These are phyloP conservation scores for Geoglossum glabrum DNA, from an alignment of 495 filamentous ascomycete species.

Conservation along the genomic window DNA sequence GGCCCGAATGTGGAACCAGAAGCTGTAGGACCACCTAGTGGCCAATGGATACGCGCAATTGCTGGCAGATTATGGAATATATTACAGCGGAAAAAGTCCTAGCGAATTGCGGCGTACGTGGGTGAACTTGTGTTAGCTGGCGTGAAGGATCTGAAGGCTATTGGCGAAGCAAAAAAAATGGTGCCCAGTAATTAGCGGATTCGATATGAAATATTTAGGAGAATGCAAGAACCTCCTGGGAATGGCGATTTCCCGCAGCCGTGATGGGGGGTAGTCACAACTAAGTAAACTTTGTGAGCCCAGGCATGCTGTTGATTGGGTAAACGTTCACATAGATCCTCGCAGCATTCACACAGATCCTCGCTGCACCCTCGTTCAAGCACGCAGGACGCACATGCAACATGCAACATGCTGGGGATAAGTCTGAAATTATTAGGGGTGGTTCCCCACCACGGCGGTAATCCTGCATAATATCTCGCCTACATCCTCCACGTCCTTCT, in stretches of 20 bases:
- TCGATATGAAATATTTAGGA: slow-evolving; percentile 1
- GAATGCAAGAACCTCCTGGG: neutral
- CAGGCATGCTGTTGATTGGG: too few species aligned
- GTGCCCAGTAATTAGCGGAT: neutral
- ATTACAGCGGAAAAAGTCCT: slow-evolving; percentile 4
- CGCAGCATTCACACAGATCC: too few species aligned
- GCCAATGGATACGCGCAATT: slow-evolving; percentile 7
- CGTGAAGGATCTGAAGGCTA: neutral
- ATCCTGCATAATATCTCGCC: too few species aligned
- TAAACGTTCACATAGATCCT: too few species aligned
- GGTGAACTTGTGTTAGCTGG: slow-evolving; percentile 9
- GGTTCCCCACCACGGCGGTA: too few species aligned
- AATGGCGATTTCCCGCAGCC: neutral
- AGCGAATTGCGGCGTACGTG: slow-evolving; percentile 9
- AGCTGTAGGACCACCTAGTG: slow-evolving; percentile 3
- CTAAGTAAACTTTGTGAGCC: too few species aligned
- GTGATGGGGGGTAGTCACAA: too few species aligned
- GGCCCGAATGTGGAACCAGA: slow-evolving; percentile 6
- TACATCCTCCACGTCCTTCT: too few species aligned
- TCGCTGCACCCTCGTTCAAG: too few species aligned
- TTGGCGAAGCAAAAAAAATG: neutral
- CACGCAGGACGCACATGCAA: too few species aligned
- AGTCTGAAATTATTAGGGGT: too few species aligned
- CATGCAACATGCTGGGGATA: too few species aligned
- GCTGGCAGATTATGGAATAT: slow-evolving; percentile 4